Base-by-base conservation (phyloP, 495 filamentous ascomycete genomes). In the Collariella sp. region DNA sequence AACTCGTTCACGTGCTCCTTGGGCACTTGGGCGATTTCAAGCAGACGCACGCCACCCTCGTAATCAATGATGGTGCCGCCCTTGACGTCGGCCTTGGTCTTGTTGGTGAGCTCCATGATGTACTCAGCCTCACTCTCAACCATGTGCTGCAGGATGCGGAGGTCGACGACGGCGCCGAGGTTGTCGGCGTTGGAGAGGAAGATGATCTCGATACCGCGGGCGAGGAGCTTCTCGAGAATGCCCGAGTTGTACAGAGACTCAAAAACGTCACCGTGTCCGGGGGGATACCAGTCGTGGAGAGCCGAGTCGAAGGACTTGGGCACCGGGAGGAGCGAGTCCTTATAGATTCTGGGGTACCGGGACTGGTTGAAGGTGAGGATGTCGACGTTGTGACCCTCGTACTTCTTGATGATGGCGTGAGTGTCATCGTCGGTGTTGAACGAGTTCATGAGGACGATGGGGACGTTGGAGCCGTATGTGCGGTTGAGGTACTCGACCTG, bases 61-160 rank as follows among this genome's bases (percentile, higher is more conserved):
- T 95, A 95, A 77, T 99, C 90, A 69, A 99, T 99, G 76, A 99
- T 99, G 67, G 93, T 99, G 77, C 93, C 93, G 84, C 93, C 93
- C 85, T 99, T 99, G 71, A 99, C 93, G 66, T 99, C 93, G 54
- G 93, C 93, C 87, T 99, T 99, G 71, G 93, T 99, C 90, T 99
- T 99, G 79, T 97, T 94, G 58, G 93, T 99, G 73, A 99, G 75
- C 74, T 99, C 93, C 93, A 99, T 99, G 69, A 99, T 89, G 81
- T 99, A 99, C 74, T 99, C 93, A 34, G 91, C 76, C 57, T 90
- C 76, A 61, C 88, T 87, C 81, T 96, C 86, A 18, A 91, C 87
- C 94, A 99, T 97, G 82, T 99, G 93, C 76, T 97, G 89, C 63
- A 99, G 81, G 64, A 99, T 96, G 69, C 88, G 86, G 56, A 97